Conservation (phyloP, 768 basidiomycete species). For the Phanerodontia chrysosporium region DNA sequence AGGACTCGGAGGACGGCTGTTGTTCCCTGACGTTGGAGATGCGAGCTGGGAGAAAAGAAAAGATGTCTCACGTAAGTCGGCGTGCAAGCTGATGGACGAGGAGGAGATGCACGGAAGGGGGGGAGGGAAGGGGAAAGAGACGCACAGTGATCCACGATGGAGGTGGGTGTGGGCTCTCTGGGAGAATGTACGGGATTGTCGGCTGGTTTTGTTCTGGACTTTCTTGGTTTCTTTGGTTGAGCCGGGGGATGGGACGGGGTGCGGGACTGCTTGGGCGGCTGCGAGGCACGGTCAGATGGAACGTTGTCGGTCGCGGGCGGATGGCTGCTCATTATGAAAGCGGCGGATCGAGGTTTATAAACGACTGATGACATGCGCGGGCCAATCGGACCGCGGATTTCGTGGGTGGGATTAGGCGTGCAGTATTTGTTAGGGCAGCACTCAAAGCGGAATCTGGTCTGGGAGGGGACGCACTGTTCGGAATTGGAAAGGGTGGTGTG, state of each 20-base stretch:
- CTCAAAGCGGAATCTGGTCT: background rate
- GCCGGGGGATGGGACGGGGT: background rate
- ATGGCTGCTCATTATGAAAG: slow-evolving; percentile 11
- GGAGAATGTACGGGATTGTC: background rate
- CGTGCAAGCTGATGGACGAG: background rate
- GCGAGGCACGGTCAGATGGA: slow-evolving; percentile 4
- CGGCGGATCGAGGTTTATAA: slow-evolving; percentile 10
- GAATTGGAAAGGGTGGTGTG: background rate
- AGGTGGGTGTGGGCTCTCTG: slow-evolving; percentile 7
- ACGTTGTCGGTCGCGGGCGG: slow-evolving; percentile 15
- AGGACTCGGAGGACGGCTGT: slow-evolving; percentile 26
- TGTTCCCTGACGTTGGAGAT: slow-evolving; percentile 29
- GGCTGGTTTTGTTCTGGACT: slow-evolving; percentile 5
- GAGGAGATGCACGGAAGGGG: background rate
- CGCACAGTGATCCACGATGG: slow-evolving; percentile 15
- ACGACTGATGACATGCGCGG: background rate
- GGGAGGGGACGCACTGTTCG: background rate
- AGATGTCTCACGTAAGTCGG: background rate
- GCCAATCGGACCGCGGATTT: background rate
- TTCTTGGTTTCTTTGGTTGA: slow-evolving; percentile 11
- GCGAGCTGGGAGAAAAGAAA: slow-evolving; percentile 19
- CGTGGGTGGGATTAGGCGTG: slow-evolving; percentile 12
- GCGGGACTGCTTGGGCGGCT: slow-evolving; percentile 13
- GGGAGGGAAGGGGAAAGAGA: background rate
- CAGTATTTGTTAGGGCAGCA: slow-evolving; percentile 7